phyloP scores from a whole-genome alignment of 345 rosid species.

The Hibiscus mutabilis region DNA sequence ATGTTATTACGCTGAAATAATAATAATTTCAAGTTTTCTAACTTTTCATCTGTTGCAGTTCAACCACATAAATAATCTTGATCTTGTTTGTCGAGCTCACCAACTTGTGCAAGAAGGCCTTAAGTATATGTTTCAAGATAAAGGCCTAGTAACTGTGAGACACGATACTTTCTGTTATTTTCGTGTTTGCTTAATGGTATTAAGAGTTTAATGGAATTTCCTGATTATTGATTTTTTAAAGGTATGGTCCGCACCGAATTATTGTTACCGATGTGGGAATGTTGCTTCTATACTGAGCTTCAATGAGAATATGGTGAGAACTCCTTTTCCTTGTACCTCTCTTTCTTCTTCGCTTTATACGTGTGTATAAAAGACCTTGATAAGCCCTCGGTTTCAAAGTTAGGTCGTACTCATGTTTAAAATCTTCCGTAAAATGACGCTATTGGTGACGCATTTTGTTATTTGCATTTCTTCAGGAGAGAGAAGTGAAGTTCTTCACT shows the following conservation, averaged over 20 bases:
- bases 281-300: conserved; percentile 99
- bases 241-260: conserved; percentile 99
- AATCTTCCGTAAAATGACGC: neutral
- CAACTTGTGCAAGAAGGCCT: conserved; percentile 4
- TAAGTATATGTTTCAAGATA: conserved; percentile 1
- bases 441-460: neutral
- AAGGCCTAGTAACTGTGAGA: conserved; percentile 1
- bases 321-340: neutral
- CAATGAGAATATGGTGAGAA: conserved; percentile 84
- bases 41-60: neutral
- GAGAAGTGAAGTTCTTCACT: conserved; percentile 95
- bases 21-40: neutral
- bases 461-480: conserved; percentile 48
- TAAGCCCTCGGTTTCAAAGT: too few species aligned
- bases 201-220: conserved; percentile 17
- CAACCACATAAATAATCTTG: conserved; percentile 2
- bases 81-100: conserved; percentile 4
- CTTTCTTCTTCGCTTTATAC: neutral
- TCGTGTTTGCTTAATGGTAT: neutral
- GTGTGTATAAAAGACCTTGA: neutral
- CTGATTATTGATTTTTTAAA: conserved; percentile 27
- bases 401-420: neutral
- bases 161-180: neutral
- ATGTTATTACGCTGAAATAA: neutral
- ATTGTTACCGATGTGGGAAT: conserved; percentile 98